Evolutionary conservation across 2,329 filamentous ascomycete species (phyloP).

Genomic region (Grosmannia penicillata): DNA sequence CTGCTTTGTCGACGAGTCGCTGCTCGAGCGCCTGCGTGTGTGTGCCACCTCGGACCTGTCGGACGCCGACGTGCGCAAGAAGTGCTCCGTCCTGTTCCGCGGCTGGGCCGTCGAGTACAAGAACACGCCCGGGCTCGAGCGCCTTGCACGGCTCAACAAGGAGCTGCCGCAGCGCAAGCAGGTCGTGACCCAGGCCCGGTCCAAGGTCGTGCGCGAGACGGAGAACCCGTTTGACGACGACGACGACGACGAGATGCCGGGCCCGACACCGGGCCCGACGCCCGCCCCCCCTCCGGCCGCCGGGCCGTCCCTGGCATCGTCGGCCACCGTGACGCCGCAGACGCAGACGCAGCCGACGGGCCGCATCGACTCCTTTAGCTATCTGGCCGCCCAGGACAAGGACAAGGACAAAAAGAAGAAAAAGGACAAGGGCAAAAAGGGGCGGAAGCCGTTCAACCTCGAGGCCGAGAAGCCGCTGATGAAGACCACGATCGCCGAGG

Average conservation of each 20-base stretch:
- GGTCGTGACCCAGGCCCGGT: slow-evolving; percentile 60
- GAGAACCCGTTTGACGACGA: slow-evolving; percentile 58
- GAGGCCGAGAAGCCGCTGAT: slow-evolving; percentile 80
- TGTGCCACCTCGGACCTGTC: slow-evolving; percentile 75
- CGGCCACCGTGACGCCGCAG: not conserved
- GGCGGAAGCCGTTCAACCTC: slow-evolving; percentile 59
- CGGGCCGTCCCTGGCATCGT: slow-evolving; percentile 11
- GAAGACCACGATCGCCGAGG: slow-evolving; percentile 75
- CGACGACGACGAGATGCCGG: slow-evolving; percentile 37
- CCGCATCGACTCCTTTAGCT: slow-evolving; percentile 24
- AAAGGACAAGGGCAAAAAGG: slow-evolving; percentile 40
- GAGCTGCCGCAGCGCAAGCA: slow-evolving; percentile 55
- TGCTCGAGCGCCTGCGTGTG: slow-evolving; percentile 81
- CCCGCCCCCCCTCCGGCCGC: slow-evolving; percentile 5
- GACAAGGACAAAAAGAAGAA: slow-evolving; percentile 32
- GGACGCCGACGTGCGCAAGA: slow-evolving; percentile 72
- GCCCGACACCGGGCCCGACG: slow-evolving; percentile 2
- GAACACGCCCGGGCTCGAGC: slow-evolving; percentile 62
- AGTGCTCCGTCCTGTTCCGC: slow-evolving; percentile 74
- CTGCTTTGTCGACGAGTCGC: slow-evolving; percentile 74
- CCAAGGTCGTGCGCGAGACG: slow-evolving; percentile 71
- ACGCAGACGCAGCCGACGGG: slow-evolving; percentile 12
- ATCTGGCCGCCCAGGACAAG: slow-evolving; percentile 15
- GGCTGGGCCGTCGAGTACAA: slow-evolving; percentile 79
- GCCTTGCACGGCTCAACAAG: slow-evolving; percentile 66